Conservation (phyloP, 495 filamentous ascomycete species). For the Podospora tetraspora region DNA sequence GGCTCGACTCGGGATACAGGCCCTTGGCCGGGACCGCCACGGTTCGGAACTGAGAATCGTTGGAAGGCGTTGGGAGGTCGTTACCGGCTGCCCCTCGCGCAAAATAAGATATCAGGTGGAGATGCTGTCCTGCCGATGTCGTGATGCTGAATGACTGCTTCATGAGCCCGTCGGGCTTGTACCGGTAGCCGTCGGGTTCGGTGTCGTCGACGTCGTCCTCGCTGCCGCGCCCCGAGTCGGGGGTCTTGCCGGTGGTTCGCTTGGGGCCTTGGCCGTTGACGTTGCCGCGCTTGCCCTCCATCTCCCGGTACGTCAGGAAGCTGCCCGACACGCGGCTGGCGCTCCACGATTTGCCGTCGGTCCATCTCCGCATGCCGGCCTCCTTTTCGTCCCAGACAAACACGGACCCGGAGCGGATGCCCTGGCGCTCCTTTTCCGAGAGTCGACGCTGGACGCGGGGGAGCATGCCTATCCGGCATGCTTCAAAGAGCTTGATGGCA, state of each 20-base stretch:
- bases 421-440: constrained; percentile 94
- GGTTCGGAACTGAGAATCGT: constrained; percentile 72
- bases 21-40: constrained; percentile 75
- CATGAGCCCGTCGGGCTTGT: constrained; percentile 95
- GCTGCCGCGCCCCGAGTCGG: constrained; percentile 70
- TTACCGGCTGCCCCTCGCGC: constrained; percentile 49
- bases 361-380: constrained; percentile 97
- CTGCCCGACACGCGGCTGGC: constrained; percentile 95
- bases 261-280: constrained; percentile 50
- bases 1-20: constrained; percentile 95
- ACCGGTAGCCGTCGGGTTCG: constrained; percentile 91
- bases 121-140: constrained; percentile 79
- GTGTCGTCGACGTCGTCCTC: constrained; percentile 79
- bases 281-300: constrained; percentile 84
- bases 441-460: constrained; percentile 88
- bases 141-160: constrained; percentile 99
- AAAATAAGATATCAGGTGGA: constrained; percentile 98
- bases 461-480: constrained; percentile 81
- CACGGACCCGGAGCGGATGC: constrained; percentile 90
- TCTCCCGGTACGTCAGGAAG: constrained; percentile 95
- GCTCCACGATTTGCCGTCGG: constrained; percentile 98
- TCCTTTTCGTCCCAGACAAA: constrained; percentile 99
- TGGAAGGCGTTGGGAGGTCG: constrained; percentile 72
- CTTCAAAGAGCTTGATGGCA: constrained; percentile 96
- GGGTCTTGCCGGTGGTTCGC: constrained; percentile 63